phyloP scores from a whole-genome alignment of 495 filamentous ascomycete genomes.

The Hypomontagnella monticulosa region DNA sequence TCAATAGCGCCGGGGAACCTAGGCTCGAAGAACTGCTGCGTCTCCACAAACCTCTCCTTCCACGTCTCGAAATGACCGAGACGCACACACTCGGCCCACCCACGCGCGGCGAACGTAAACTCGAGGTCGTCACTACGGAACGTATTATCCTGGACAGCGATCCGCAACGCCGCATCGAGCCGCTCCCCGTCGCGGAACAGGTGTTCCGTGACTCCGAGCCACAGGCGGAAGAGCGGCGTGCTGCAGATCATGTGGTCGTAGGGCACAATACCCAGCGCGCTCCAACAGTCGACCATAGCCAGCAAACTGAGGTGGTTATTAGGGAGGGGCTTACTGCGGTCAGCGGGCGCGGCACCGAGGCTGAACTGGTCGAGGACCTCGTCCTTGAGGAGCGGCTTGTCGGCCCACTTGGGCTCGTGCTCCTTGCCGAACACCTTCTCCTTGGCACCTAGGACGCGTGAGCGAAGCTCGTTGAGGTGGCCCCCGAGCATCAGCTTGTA shows the following conservation, averaged over 20 bases:
- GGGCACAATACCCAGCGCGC: slow-evolving; percentile 87
- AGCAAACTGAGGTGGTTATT: slow-evolving; percentile 94
- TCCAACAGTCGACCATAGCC: slow-evolving; percentile 99
- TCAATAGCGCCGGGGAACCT: slow-evolving; percentile 84
- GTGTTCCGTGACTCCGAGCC: slow-evolving; percentile 97
- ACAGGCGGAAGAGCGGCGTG: slow-evolving; percentile 96
- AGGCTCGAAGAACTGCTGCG: slow-evolving; percentile 89
- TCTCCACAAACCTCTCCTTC: slow-evolving; percentile 85
- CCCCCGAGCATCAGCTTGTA: slow-evolving; percentile 96
- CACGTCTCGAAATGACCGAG: slow-evolving; percentile 93
- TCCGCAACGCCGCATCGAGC: slow-evolving; percentile 84
- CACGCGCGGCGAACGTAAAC: slow-evolving; percentile 95
- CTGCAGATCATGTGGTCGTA: slow-evolving; percentile 99
- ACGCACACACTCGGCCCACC: slow-evolving; percentile 92
- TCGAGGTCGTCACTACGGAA: slow-evolving; percentile 93
- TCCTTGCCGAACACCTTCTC: slow-evolving; percentile 78
- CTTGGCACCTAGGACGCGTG: slow-evolving; percentile 80
- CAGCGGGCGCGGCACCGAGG: slow-evolving; percentile 64
- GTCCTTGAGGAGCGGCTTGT: slow-evolving; percentile 78
- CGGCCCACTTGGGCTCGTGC: slow-evolving; percentile 56
- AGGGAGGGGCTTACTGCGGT: slow-evolving; percentile 62
- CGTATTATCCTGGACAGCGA: slow-evolving; percentile 85
- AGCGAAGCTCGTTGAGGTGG: slow-evolving; percentile 77
- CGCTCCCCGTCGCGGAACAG: slow-evolving; percentile 86
- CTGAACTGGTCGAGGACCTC: slow-evolving; percentile 89